These are phyloP conservation scores for Circinella minor DNA, from an alignment of 371 early-diverging fungal species.

Conservation along the genomic window DNA sequence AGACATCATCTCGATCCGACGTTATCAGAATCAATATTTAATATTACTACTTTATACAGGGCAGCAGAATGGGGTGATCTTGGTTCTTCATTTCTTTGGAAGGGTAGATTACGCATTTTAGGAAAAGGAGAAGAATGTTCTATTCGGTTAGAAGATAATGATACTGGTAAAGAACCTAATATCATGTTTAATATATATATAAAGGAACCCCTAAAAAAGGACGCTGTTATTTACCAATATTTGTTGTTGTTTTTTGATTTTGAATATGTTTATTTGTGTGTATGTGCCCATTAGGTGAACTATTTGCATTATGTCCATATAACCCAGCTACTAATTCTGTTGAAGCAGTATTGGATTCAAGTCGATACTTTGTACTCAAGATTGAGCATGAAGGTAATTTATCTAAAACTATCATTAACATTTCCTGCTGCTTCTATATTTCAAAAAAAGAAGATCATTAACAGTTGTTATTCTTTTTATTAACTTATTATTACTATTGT, in stretches of 20 bases:
- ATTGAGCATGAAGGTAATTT: constrained; percentile 76
- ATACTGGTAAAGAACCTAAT: constrained; percentile 47
- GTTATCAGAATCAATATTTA: no score
- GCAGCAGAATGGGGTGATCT: constrained; percentile 90
- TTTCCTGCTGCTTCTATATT: background rate
- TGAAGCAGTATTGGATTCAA: constrained; percentile 89
- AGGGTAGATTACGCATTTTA: constrained; percentile 80
- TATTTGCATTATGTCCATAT: constrained; percentile 87
- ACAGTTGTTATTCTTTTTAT: background rate
- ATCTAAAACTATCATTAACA: background rate
- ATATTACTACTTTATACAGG: constrained; percentile 33
- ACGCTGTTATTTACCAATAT: no score
- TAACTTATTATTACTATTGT: background rate
- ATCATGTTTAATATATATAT: background rate
- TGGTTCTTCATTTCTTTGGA: constrained; percentile 75
- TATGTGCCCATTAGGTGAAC: constrained; percentile 61
- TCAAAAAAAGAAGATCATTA: no score
- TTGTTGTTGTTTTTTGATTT: no score
- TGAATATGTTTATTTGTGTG: no score
- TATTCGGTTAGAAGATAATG: constrained; percentile 83
- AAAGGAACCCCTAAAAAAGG: background rate
- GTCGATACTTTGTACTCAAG: constrained; percentile 91
- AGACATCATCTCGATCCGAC: background rate
- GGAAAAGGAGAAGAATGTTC: constrained; percentile 70
- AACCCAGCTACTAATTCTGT: constrained; percentile 74